These are phyloP conservation scores for Saccharomycopsis fibuligera DNA, from an alignment of 805 yeast genomes.

Conservation along the genomic window DNA sequence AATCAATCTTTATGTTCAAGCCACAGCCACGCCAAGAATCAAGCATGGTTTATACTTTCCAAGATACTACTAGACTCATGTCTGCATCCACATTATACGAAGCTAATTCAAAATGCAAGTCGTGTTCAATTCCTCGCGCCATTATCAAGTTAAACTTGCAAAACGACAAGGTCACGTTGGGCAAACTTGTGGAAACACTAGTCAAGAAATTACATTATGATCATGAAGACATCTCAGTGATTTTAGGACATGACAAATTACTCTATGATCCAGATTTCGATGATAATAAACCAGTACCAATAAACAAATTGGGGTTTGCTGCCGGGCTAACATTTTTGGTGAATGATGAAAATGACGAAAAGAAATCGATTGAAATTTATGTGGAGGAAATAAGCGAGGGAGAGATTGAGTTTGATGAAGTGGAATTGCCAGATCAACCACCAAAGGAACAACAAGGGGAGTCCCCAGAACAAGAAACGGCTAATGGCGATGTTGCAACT, in stretches of 20 bases:
- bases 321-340: constrained; percentile 62
- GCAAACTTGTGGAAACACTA: constrained; percentile 46
- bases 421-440: constrained; percentile 13
- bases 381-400: constrained; percentile 24
- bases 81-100: constrained; percentile 53
- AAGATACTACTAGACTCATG: constrained; percentile 55
- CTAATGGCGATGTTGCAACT: neutral
- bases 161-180: constrained; percentile 33
- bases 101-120: constrained; percentile 69
- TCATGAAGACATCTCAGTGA: constrained; percentile 47
- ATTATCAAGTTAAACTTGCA: constrained; percentile 33
- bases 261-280: constrained; percentile 85
- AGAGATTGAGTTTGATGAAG: neutral
- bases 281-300: constrained; percentile 51
- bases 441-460: neutral
- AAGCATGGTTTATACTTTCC: constrained; percentile 46
- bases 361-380: constrained; percentile 59
- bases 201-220: constrained; percentile 46
- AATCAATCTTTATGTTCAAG: constrained; percentile 44
- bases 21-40: constrained; percentile 31
- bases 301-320: constrained; percentile 47
- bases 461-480: neutral
- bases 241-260: constrained; percentile 52
- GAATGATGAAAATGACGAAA: constrained; percentile 71
- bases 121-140: constrained; percentile 54